These are phyloP conservation scores for Chondrus crispus DNA, from an alignment of 23 red algal species.

Conservation along the genomic window DNA sequence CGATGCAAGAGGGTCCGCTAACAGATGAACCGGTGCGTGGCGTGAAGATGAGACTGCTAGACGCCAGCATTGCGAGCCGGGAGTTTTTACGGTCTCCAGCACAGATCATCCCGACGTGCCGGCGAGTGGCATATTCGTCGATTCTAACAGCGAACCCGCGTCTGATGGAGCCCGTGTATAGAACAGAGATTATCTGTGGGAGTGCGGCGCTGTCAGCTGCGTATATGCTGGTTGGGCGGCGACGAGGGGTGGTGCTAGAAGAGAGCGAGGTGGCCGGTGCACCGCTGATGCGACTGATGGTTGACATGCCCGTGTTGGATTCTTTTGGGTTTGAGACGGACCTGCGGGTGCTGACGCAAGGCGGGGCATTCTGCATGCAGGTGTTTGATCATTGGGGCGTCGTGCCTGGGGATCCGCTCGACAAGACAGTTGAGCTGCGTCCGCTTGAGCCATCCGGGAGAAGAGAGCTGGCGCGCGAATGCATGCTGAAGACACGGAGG, in stretches of 20 bases:
- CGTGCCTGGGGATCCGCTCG: slow-evolving; percentile 86
- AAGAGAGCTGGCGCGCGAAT: slow-evolving; percentile 74
- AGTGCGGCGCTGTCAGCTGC: slow-evolving; percentile 35
- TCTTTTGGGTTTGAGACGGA: slow-evolving; percentile 86
- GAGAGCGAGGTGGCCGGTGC: slow-evolving; percentile 60
- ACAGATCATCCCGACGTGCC: slow-evolving; percentile 83
- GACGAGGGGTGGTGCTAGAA: slow-evolving; percentile 60
- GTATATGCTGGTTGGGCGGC: slow-evolving; percentile 54
- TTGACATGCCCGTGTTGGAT: slow-evolving; percentile 83
- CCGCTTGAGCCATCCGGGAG: slow-evolving; percentile 63
- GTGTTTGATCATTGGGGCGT: slow-evolving; percentile 90
- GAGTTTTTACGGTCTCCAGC: slow-evolving; percentile 51
- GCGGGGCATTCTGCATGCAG: slow-evolving; percentile 48
- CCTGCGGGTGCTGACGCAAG: slow-evolving; percentile 65
- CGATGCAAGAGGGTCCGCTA: slow-evolving; percentile 81
- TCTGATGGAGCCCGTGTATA: slow-evolving; percentile 81
- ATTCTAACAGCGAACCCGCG: slow-evolving; percentile 80
- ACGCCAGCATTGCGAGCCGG: slow-evolving; percentile 52
- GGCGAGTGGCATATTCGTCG: slow-evolving; percentile 72
- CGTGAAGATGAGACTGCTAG: slow-evolving; percentile 77
- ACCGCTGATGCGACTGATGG: slow-evolving; percentile 49
- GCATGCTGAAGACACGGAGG: slow-evolving; percentile 87
- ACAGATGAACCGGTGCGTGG: slow-evolving; percentile 83
- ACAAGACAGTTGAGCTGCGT: slow-evolving; percentile 56
- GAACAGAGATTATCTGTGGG: slow-evolving; percentile 62